Evolutionary conservation across 768 basidiomycete genomes (phyloP), one percentile per base, ranked within the genome.

Genomic region (Obba rivulosa): DNA sequence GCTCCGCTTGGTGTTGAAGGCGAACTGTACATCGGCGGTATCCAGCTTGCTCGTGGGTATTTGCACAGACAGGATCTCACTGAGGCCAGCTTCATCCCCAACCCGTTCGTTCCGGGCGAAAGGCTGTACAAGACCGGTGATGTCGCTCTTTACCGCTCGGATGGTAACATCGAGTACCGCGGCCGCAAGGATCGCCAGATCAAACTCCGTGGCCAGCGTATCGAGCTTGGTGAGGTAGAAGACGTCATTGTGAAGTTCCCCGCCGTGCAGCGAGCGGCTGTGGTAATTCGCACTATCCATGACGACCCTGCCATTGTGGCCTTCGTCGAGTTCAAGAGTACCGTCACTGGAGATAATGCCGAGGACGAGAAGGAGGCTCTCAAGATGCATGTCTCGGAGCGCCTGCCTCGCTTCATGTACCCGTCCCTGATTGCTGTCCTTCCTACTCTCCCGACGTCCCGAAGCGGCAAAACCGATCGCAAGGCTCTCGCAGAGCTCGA

Each of bases 161-260:
- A 63, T 34, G 66, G 66, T 18, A 55, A 62, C n/a, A 50, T 67
- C 25, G 60, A 61, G 34, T 66, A 63, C 46, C 58, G 61, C 36
- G 66, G 66, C 34, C 64, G 66, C 22, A 55, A 56, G 14, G 66
- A 67, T 57, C 56, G 65, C 34, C 66, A 67, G 37, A 59, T 67
- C 47, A 67, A 67, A 50, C 55, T 67, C 48, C 61, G 63, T 7
- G 66, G 66, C 22, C 61, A 59, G 21, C 63, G 66, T 21, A 60
- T 67, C n/a, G 66, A 67, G 37, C 60, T 63, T 11, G 61, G 63
- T 13, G 66, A 67, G 49, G 58, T 67, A 14, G 66, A 67, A 53
- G 57, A 59, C 36, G 62, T 63, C 1, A 63, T 64, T 13, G 52
- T 52, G 42, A 65, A 63, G 39, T 59, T 53, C 36, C 28, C 54